These are phyloP conservation scores for Neonectria punicea DNA, from an alignment of 2,329 filamentous ascomycete genomes.

Conservation along the genomic window DNA sequence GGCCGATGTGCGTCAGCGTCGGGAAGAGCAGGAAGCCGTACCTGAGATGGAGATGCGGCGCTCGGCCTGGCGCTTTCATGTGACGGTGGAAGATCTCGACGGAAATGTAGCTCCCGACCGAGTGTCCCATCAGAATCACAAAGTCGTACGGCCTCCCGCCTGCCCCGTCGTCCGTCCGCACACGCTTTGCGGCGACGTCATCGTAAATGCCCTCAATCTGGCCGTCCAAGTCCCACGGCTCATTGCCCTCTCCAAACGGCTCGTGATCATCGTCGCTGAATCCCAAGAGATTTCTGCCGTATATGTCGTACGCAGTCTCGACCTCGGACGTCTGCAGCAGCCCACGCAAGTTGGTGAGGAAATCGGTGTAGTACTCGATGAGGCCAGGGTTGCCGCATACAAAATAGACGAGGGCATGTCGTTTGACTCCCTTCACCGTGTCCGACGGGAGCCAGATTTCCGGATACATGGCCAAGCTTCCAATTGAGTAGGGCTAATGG, in stretches of 20 bases:
- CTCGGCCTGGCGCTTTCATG: conserved; percentile 49
- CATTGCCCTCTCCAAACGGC: conserved; percentile 53
- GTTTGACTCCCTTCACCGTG: conserved; percentile 29
- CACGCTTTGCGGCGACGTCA: conserved; percentile 48
- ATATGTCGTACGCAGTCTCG: conserved; percentile 61
- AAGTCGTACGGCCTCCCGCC: conserved; percentile 57
- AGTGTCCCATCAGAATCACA: conserved; percentile 78
- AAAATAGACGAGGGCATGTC: conserved; percentile 71
- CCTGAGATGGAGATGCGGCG: conserved; percentile 54
- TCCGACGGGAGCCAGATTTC: conserved; percentile 46
- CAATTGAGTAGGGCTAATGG: background rate
- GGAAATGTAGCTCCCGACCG: conserved; percentile 77
- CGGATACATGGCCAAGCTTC: conserved; percentile 32
- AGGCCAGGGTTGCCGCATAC: conserved; percentile 82
- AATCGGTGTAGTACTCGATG: conserved; percentile 77
- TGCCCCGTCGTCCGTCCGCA: conserved; percentile 43
- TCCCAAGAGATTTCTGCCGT: conserved; percentile 67
- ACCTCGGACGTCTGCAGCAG: conserved; percentile 59
- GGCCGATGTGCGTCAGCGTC: conserved; percentile 76
- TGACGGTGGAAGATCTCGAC: conserved; percentile 74
- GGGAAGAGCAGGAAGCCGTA: conserved; percentile 77
- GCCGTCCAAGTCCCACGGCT: conserved; percentile 63
- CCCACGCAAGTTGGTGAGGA: conserved; percentile 67
- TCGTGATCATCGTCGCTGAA: conserved; percentile 65
- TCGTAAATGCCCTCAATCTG: conserved; percentile 61